phyloP scores from a whole-genome alignment of 441 rosid species.

The Populus trichocarpa region DNA sequence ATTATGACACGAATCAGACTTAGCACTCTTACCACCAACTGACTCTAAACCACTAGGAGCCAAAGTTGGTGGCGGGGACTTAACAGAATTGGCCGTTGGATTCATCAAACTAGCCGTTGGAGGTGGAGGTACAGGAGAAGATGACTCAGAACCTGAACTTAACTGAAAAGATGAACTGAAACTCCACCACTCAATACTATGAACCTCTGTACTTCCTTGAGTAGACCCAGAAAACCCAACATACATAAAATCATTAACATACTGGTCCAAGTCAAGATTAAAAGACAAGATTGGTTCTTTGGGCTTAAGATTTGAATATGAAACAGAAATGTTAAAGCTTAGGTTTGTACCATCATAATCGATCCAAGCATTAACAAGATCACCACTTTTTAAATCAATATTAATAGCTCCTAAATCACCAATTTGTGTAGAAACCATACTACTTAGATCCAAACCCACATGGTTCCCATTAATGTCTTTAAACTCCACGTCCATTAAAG shows the following conservation, averaged over 20 bases:
- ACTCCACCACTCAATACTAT: conserved; percentile 94
- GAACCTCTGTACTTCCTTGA: conserved; percentile 92
- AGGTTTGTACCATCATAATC: conserved; percentile 52
- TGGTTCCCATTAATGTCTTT: conserved; percentile 89
- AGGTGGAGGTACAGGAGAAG: conserved; percentile 45
- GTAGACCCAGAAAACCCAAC: conserved; percentile 98
- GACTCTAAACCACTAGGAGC: conserved; percentile 40
- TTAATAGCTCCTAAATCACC: conserved; percentile 59
- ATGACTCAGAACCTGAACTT: conserved; percentile 23
- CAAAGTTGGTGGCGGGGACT: conserved; percentile 58
- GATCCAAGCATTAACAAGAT: conserved; percentile 80
- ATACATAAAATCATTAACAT: conserved; percentile 79
- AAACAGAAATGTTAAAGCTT: conserved; percentile 48
- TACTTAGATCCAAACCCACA: conserved; percentile 84
- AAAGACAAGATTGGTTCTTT: conserved; percentile 55
- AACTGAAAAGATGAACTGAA: conserved; percentile 65
- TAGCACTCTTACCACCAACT: conserved; percentile 14
- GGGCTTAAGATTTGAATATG: conserved; percentile 85
- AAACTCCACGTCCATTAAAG: conserved; percentile 79
- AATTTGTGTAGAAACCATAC: conserved; percentile 64
- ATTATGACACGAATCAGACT: conserved; percentile 65
- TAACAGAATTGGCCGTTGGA: conserved; percentile 65
- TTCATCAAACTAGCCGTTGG: conserved; percentile 60
- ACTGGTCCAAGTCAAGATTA: conserved; percentile 63
- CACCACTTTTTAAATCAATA: conserved; percentile 86